Evolutionary conservation across 2,329 filamentous ascomycete species (phyloP).

Genomic region (Calonectria fujianensis): DNA sequence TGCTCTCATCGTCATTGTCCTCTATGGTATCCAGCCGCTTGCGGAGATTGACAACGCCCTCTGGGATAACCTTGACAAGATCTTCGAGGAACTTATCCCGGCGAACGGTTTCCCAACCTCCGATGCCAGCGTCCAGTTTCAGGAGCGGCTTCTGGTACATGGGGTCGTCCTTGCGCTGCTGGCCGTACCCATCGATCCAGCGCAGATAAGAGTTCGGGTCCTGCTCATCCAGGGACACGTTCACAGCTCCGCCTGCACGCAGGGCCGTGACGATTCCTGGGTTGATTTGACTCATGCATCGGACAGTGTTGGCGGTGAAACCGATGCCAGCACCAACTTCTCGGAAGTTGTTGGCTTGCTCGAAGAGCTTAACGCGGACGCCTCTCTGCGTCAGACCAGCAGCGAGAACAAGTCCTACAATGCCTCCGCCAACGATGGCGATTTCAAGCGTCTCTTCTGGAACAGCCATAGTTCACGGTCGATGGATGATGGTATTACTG

Average conservation of each 20-base stretch:
- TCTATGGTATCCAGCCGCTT: background rate
- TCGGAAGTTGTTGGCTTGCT: constrained; percentile 4
- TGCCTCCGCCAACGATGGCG: constrained; percentile 2
- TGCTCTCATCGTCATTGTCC: background rate
- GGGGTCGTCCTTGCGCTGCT: background rate
- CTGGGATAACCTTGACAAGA: constrained; percentile 6
- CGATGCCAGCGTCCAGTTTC: constrained; percentile 11
- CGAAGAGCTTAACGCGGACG: background rate
- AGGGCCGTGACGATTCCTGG: background rate
- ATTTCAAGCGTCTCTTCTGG: background rate
- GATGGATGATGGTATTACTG: background rate
- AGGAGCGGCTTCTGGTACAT: background rate
- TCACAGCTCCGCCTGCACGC: constrained; percentile 2
- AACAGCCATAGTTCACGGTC: background rate
- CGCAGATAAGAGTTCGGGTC: constrained; percentile 3
- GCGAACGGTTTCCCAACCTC: constrained; percentile 2
- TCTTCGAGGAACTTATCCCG: constrained; percentile 15
- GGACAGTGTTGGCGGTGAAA: constrained; percentile 6
- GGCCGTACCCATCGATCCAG: background rate
- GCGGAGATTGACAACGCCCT: background rate
- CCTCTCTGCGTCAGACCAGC: background rate
- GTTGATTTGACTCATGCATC: background rate
- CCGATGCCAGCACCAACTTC: constrained; percentile 3
- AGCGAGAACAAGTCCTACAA: constrained; percentile 7
- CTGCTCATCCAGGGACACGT: background rate